Evolutionary conservation across 2,329 filamentous ascomycete genomes (phyloP), one percentile per base, ranked within the genome.

Genomic region (Verticillium nubilum): DNA sequence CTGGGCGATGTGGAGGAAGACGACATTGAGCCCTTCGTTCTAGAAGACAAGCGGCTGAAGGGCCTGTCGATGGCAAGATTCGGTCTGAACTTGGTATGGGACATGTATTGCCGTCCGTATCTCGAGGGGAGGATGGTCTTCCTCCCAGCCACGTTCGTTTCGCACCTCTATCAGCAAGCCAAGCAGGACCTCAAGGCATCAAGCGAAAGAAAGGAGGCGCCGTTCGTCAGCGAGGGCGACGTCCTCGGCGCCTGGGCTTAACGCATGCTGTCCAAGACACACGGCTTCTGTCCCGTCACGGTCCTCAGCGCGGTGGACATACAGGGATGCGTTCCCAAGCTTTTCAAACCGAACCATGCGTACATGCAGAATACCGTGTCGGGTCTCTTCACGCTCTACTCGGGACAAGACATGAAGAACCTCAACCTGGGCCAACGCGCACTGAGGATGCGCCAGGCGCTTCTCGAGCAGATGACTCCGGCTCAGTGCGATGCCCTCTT

Each of bases 211-310:
- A 63, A 63, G 42, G 55, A 59, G 12, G 60, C 58, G 12, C 67
- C 74, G 1, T 80, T 78, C 58, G 50, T 82, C 29, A 80, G 75
- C 61, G 77, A 80, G n/a, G 73, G 74, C 23, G 78, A 82, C 57
- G 67, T 81, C 1, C 64, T 82, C 2, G 66, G 69, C 1, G 76
- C 76, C 0, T 82, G 78, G 76, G 65, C 70, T 57, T 66, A 72
- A 5, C 64, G 62, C 7, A 58, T 65, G 17, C 59, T 72, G 13
- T 59, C 61, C 25, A 7, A 31, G 13, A 50, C 61, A 15, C 59
- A 61, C 4, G 60, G 61, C 5, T 42, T 28, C 19, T 55, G 63
- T 64, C 13, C 69, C 1, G 62, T 73, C 4, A 67, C 65, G 3
- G 62, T 70, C 5, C 52, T 70, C 29, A 60, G 58, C 27, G 64